Percentiles rank a stretch among this genome's conserved stretches.
Evolutionary conservation across 129 eudicot species (phyloP).

Genomic region (Ambrosia trifida): DNA sequence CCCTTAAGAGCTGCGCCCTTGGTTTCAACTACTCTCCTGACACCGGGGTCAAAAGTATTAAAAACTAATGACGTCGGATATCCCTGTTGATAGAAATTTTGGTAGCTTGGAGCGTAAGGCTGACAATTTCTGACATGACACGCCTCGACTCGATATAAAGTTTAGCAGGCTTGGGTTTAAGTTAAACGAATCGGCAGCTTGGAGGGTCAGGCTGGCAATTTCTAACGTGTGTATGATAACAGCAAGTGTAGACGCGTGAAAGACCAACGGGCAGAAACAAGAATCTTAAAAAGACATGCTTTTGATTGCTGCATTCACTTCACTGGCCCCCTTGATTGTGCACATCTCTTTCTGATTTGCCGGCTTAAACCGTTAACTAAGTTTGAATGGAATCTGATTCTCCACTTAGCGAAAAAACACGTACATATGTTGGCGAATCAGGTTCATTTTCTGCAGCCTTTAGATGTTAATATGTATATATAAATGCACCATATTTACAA

Average conservation of each 20-base stretch:
- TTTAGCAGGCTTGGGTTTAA: too few species aligned
- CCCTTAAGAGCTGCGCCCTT: too few species aligned
- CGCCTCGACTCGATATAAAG: too few species aligned
- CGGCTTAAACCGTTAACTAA: constrained; percentile 6
- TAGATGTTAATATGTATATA: constrained; percentile 17
- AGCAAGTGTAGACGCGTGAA: constrained; percentile 18
- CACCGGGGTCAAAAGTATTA: too few species aligned
- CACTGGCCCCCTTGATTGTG: constrained; percentile 19
- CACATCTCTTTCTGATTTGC: constrained; percentile 4
- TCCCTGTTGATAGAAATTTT: too few species aligned
- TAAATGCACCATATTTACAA: constrained; percentile 15
- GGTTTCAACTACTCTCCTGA: too few species aligned
- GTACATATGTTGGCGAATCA: constrained; percentile 19
- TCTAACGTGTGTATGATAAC: constrained; percentile 1
- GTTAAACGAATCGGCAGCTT: too few species aligned
- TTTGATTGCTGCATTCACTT: constrained; percentile 9
- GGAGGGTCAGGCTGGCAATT: too few species aligned
- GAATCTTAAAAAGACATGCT: constrained; percentile 20
- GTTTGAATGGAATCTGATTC: constrained; percentile 25
- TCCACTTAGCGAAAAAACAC: neutral
- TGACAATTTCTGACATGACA: too few species aligned
- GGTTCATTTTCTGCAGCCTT: constrained; percentile 16
- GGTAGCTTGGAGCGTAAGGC: neutral
- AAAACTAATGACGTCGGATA: too few species aligned
- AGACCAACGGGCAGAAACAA: constrained; percentile 12